Base-by-base conservation (phyloP, 2,329 filamentous ascomycete species). In the Talaromyces albobiverticillius region DNA sequence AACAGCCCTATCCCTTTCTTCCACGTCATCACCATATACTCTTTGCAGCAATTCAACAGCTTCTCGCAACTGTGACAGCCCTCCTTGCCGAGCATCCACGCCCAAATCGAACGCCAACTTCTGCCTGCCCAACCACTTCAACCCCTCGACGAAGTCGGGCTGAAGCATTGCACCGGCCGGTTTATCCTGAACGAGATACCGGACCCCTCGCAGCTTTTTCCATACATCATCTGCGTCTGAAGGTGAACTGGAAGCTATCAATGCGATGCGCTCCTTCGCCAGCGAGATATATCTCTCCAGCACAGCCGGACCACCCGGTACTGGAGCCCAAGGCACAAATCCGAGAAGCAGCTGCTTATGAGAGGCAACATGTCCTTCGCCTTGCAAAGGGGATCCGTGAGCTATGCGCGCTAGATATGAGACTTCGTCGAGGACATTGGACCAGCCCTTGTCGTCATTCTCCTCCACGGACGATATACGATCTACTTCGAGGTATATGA, bases 401-500 rank as follows among this genome's bases (percentile, higher is more conserved):
- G 84, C 82, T 56, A 95, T 81, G 36, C 84, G 79, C 54, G 82
- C 77, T 53, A 93, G 68, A 70, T 85, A 90, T 41, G 78, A 78
- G 25, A 95, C 78, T 73, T 95, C 92, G 54, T 83, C 76, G 3
- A 95, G 78, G 1, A 89, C 86, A 43, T 82, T 76, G 20, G 78
- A 74, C 79, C 89, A 93, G 70, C 87, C 86, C 23, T 66, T 66
- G 11, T 23, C 16, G 5, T 63, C 71, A 20, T 75, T 77, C 7
- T 78, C 66, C 20, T 74, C 73, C 18, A 84, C 69, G 60, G 82
- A 81, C 61, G 86, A 80, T 63, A 81, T 82, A 59, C 90, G 86
- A 71, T 95, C 90, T 11, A 88, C 86, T 76, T 96, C 91, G 59
- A 96, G 73, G 70, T 92, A 90, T 61, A 96, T 78, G 72, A 92